These are phyloP conservation scores for Thermoascus crustaceus DNA, from an alignment of 2,329 filamentous ascomycete species.

Conservation along the genomic window DNA sequence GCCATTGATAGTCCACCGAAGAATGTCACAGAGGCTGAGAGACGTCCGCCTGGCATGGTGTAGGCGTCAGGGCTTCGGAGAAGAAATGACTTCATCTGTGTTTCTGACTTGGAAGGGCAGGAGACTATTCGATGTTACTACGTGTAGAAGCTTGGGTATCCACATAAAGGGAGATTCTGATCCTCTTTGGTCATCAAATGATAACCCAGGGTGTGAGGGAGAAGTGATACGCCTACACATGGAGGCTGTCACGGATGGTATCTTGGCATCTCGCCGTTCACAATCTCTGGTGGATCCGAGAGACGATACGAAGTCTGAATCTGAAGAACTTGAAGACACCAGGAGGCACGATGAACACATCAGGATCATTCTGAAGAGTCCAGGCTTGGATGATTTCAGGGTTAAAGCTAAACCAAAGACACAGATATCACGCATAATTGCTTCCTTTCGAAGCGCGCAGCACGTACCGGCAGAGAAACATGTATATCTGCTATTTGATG, in stretches of 20 bases:
- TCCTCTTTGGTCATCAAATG: conserved; percentile 27
- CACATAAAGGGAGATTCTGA: conserved; percentile 33
- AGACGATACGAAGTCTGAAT: conserved; percentile 9
- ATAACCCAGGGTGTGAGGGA: conserved; percentile 43
- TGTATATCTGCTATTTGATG: conserved; percentile 64
- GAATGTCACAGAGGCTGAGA: conserved; percentile 58
- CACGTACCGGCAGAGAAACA: conserved; percentile 44
- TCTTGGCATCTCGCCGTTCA: conserved; percentile 37
- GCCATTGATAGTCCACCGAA: conserved; percentile 56
- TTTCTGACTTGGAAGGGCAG: conserved; percentile 73
- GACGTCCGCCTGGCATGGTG: conserved; percentile 65
- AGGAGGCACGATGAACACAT: conserved; percentile 26
- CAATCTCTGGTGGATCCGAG: conserved; percentile 12
- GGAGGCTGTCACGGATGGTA: conserved; percentile 65
- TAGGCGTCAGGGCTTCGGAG: conserved; percentile 48
- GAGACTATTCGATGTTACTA: conserved; percentile 67
- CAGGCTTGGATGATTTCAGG: conserved; percentile 43
- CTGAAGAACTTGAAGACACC: conserved; percentile 4
- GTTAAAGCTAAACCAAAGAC: conserved; percentile 43
- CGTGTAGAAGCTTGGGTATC: conserved; percentile 60
- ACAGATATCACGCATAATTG: conserved; percentile 53
- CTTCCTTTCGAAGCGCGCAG: conserved; percentile 51
- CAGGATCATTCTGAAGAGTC: conserved; percentile 45
- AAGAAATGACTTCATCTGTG: conserved; percentile 45
- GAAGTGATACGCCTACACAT: conserved; percentile 58